Conservation (phyloP, 2,329 filamentous ascomycete genomes). For the Aureobasidium sp. region DNA sequence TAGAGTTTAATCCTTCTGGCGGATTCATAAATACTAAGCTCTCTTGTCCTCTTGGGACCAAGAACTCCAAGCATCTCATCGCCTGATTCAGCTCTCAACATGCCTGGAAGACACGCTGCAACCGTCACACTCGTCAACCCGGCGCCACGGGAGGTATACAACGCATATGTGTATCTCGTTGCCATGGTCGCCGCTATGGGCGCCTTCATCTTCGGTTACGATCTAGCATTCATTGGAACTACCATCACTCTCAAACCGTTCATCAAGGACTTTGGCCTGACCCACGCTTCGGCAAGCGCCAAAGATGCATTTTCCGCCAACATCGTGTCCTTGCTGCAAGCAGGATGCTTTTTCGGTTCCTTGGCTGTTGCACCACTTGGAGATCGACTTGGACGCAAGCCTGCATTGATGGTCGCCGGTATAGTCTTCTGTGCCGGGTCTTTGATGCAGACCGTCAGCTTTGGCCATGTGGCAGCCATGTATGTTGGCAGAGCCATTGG, state of each 20-base stretch:
- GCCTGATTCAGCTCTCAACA: background rate
- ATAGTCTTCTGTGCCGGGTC: slow-evolving; percentile 14
- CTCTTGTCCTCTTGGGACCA: background rate
- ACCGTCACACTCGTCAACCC: background rate
- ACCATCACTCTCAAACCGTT: slow-evolving; percentile 17
- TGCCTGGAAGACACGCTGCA: slow-evolving; percentile 11
- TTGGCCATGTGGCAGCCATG: slow-evolving; percentile 37
- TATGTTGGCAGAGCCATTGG: slow-evolving; percentile 25
- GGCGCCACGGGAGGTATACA: slow-evolving; percentile 14
- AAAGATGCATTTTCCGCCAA: slow-evolving; percentile 16
- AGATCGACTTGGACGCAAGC: slow-evolving; percentile 12
- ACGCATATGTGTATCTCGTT: slow-evolving; percentile 13
- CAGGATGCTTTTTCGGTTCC: slow-evolving; percentile 16
- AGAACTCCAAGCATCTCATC: background rate
- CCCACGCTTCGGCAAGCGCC: slow-evolving; percentile 2
- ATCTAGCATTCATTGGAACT: slow-evolving; percentile 18
- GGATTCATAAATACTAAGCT: background rate
- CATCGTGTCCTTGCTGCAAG: slow-evolving; percentile 16
- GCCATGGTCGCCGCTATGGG: slow-evolving; percentile 16
- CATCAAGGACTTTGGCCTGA: slow-evolving; percentile 15
- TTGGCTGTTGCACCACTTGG: slow-evolving; percentile 12
- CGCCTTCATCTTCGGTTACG: slow-evolving; percentile 18
- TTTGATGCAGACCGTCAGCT: slow-evolving; percentile 34
- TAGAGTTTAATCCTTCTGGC: background rate
- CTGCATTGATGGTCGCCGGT: slow-evolving; percentile 13